phyloP scores from a whole-genome alignment of 129 eudicot species.

The Arctium lappa region DNA sequence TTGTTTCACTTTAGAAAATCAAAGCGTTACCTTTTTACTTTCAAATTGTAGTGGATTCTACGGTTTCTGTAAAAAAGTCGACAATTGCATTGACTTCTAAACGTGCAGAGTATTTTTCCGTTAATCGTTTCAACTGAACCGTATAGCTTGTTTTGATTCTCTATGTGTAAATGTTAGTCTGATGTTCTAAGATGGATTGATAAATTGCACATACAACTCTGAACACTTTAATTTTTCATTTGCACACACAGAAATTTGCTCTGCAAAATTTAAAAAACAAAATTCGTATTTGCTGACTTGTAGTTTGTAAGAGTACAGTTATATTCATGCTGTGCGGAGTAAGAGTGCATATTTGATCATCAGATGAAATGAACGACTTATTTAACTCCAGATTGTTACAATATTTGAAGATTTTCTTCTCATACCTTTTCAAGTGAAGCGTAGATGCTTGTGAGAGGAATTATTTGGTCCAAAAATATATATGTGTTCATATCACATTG shows the following conservation, averaged over 20 bases:
- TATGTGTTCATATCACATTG: neutral
- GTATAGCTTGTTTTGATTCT: neutral
- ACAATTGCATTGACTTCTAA: neutral
- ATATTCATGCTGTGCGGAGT: neutral
- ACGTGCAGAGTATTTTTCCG: neutral
- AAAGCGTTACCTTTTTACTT: neutral
- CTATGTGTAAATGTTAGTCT: neutral
- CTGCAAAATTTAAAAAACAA: neutral
- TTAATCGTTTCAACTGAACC: neutral
- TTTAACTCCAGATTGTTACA: neutral
- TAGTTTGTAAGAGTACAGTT: neutral
- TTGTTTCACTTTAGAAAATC: neutral
- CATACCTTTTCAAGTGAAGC: neutral
- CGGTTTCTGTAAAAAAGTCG: neutral
- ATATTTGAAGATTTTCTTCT: neutral
- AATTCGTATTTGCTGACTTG: neutral
- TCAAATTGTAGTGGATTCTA: neutral
- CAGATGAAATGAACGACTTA: neutral
- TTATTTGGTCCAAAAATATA: neutral
- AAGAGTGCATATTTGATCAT: neutral
- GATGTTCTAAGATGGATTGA: neutral
- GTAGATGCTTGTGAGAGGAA: neutral
- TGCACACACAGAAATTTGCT: neutral
- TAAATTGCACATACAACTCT: neutral
- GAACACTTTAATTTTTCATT: neutral